Percentiles rank a stretch among this genome's conserved stretches.
phyloP scores from a whole-genome alignment of 257 asterid genomes.

The Leonotis leonurus region DNA sequence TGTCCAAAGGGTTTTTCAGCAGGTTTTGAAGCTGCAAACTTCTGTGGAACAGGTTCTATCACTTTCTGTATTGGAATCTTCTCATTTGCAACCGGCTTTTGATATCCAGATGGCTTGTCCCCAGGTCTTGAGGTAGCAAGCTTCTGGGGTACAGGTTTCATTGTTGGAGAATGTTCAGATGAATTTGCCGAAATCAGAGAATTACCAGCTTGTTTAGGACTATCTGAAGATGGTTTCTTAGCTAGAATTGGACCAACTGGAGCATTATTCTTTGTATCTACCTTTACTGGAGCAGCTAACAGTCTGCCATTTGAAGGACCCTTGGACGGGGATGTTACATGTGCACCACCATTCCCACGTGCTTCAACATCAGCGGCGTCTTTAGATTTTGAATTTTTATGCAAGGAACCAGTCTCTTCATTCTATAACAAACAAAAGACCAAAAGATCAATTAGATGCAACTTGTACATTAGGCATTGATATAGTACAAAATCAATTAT shows the following conservation, averaged over 20 bases:
- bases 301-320: slow-evolving; percentile 40
- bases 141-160: slow-evolving; percentile 31
- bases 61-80: slow-evolving; percentile 27
- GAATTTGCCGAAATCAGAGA: slow-evolving; percentile 24
- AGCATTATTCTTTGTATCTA: slow-evolving; percentile 31
- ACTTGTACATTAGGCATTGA: too few species aligned
- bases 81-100: slow-evolving; percentile 20
- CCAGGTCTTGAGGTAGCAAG: slow-evolving; percentile 25
- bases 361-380: slow-evolving; percentile 24
- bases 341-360: slow-evolving; percentile 21
- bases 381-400: slow-evolving; percentile 25
- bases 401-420: slow-evolving; percentile 31
- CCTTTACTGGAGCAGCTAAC: slow-evolving; percentile 15
- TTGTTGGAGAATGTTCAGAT: slow-evolving; percentile 27
- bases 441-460: not conserved
- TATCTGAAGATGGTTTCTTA: slow-evolving; percentile 35
- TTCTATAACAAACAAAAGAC: slow-evolving; percentile 39
- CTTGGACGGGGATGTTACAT: slow-evolving; percentile 34
- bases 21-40: slow-evolving; percentile 28
- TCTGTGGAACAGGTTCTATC: slow-evolving; percentile 18
- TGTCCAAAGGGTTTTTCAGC: slow-evolving; percentile 24
- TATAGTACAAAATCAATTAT: not conserved
- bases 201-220: slow-evolving; percentile 34
- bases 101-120: slow-evolving; percentile 28
- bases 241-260: slow-evolving; percentile 21